Conservation (phyloP, 305 asterid genomes). For the Fraxinus velutina region DNA sequence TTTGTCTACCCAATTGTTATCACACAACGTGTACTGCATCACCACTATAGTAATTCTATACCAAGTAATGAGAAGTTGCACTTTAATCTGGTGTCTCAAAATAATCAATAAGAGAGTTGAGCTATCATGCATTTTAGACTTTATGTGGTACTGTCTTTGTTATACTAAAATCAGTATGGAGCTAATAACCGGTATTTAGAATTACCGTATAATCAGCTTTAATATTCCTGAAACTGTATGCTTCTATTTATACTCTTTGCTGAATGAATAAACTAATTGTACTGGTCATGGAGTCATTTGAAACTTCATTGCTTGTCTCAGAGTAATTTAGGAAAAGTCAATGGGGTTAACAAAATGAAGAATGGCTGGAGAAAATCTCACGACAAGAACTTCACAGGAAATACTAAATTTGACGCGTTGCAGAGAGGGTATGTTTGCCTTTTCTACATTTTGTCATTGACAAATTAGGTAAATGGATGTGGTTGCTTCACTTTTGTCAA, state of each 20-base stretch:
- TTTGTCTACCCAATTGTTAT: neutral
- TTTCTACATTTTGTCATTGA: conserved; percentile 1
- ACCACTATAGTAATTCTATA: neutral
- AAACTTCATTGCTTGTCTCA: conserved; percentile 38
- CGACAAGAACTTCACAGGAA: conserved; percentile 46
- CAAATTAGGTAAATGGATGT: conserved; percentile 10
- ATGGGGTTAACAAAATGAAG: conserved; percentile 35
- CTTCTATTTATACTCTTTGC: neutral
- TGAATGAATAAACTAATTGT: neutral
- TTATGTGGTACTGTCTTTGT: conserved; percentile 1
- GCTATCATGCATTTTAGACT: neutral
- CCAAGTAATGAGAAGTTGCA: neutral
- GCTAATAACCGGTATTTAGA: neutral
- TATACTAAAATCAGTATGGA: neutral
- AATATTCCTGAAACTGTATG: neutral
- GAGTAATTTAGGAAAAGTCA: conserved; percentile 43
- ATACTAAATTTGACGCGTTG: conserved; percentile 40
- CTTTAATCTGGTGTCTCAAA: neutral
- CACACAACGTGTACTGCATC: neutral
- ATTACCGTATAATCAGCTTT: neutral
- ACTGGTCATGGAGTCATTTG: conserved; percentile 16
- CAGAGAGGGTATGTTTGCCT: conserved; percentile 42
- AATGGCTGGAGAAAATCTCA: conserved; percentile 45
- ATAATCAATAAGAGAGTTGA: neutral
- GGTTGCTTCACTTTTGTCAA: conserved; percentile 27